phyloP scores from a whole-genome alignment of 805 yeast genomes.

The Debaryomyces tyrocola region DNA sequence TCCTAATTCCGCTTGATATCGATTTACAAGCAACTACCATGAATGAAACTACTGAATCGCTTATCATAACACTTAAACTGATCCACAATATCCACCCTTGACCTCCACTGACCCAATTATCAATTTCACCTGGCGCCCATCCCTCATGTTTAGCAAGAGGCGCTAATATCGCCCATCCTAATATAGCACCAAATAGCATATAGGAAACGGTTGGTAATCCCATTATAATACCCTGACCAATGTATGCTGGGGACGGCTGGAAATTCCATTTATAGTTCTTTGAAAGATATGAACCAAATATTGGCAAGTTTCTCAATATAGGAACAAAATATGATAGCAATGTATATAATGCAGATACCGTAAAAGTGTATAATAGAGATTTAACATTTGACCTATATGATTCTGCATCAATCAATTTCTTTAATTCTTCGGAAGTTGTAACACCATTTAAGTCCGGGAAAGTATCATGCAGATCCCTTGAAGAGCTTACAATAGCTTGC shows the following conservation, averaged over 20 bases:
- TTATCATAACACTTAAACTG: conserved; percentile 88
- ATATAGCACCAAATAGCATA: conserved; percentile 84
- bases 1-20: conserved; percentile 12
- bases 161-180: conserved; percentile 93
- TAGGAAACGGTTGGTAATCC: conserved; percentile 88
- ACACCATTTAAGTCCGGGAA: neutral
- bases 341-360: conserved; percentile 71
- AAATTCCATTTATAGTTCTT: conserved; percentile 74
- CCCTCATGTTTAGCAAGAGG: conserved; percentile 68
- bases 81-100: conserved; percentile 99
- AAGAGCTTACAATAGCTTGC: neutral
- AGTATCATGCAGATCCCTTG: neutral
- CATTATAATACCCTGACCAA: conserved; percentile 98
- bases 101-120: conserved; percentile 91
- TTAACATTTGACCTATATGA: conserved; percentile 56
- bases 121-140: conserved; percentile 90
- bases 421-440: neutral
- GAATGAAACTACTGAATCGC: conserved; percentile 84
- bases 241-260: conserved; percentile 95
- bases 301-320: conserved; percentile 61
- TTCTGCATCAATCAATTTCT: neutral
- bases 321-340: conserved; percentile 73
- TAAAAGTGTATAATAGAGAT: conserved; percentile 61
- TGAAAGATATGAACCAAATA: conserved; percentile 71
- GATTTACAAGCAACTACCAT: conserved; percentile 57